Conservation (phyloP, 305 asterid species). For the Galium porrigens region DNA sequence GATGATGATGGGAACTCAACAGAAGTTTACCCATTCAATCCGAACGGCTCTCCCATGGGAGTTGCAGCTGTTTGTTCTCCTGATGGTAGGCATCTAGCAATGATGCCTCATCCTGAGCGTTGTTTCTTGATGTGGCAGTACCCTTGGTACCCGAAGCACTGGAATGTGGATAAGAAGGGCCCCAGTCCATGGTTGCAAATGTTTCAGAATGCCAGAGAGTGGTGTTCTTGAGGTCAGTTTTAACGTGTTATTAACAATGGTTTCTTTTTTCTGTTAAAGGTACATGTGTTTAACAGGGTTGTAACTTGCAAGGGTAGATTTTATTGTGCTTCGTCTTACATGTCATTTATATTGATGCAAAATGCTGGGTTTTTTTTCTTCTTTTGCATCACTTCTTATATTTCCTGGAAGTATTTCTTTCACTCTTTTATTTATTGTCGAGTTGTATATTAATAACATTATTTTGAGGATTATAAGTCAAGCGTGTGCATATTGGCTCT, state of each 20-base stretch:
- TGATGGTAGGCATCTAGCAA: conserved; percentile 81
- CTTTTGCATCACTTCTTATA: too few relatives aligned
- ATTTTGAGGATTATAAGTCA: too few relatives aligned
- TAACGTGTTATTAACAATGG: background rate
- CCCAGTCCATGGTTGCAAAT: conserved; percentile 89
- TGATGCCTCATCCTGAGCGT: conserved; percentile 94
- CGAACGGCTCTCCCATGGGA: conserved; percentile 80
- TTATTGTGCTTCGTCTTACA: background rate
- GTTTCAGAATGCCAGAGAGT: conserved; percentile 87
- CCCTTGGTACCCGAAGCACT: conserved; percentile 75
- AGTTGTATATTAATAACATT: too few relatives aligned
- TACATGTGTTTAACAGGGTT: background rate
- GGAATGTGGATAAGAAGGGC: conserved; percentile 65
- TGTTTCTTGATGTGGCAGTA: conserved; percentile 95
- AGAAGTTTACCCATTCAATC: conserved; percentile 65
- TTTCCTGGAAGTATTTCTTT: too few relatives aligned
- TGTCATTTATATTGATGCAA: too few relatives aligned
- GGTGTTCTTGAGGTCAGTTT: conserved; percentile 66
- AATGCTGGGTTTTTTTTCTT: too few relatives aligned
- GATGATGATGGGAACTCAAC: conserved; percentile 62
- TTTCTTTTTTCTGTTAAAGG: background rate
- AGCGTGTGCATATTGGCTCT: too few relatives aligned
- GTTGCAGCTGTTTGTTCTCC: conserved; percentile 86
- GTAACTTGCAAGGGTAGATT: background rate
- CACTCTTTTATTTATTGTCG: too few relatives aligned